A percentile compares a stretch with the other conserved stretches of the same genome.
These are phyloP conservation scores for Chrysoporthe austroafricana DNA, from an alignment of 2,329 filamentous ascomycete species.

Conservation along the genomic window DNA sequence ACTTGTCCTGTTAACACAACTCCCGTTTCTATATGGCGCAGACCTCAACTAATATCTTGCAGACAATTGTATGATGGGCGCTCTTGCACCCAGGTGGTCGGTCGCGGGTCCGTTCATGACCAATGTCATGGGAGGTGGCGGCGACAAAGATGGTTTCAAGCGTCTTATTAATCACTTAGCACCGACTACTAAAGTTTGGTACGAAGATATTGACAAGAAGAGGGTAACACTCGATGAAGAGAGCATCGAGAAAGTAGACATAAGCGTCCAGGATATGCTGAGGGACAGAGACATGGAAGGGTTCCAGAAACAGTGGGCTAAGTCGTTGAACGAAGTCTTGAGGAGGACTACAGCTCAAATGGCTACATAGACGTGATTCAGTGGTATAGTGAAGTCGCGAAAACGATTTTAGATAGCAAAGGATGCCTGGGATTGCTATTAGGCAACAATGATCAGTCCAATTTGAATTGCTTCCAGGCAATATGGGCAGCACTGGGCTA, in stretches of 20 bases:
- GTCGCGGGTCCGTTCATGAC: constrained; percentile 30
- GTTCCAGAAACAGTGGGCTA: background rate
- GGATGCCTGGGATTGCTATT: too few relatives aligned
- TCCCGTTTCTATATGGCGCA: background rate
- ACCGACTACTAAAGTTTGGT: constrained; percentile 4
- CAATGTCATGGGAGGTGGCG: constrained; percentile 26
- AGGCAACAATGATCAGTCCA: too few relatives aligned
- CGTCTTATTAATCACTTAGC: constrained; percentile 17
- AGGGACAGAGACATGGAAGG: background rate
- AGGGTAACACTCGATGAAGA: constrained; percentile 15
- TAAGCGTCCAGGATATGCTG: constrained; percentile 18
- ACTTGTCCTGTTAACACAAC: too few relatives aligned
- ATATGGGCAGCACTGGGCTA: too few relatives aligned
- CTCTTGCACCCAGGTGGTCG: constrained; percentile 32
- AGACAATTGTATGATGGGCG: constrained; percentile 21
- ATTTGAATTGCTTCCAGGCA: too few relatives aligned
- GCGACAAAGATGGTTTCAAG: constrained; percentile 30
- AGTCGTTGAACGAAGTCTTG: background rate
- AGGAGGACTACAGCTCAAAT: background rate
- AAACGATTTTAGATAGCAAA: too few relatives aligned
- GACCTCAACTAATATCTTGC: background rate
- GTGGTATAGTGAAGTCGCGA: background rate
- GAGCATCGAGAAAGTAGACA: constrained; percentile 7
- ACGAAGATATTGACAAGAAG: constrained; percentile 6
- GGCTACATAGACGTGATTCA: background rate